These are phyloP conservation scores for Desmodesmus armatus DNA, from an alignment of 139 green algal species.

Conservation along the genomic window DNA sequence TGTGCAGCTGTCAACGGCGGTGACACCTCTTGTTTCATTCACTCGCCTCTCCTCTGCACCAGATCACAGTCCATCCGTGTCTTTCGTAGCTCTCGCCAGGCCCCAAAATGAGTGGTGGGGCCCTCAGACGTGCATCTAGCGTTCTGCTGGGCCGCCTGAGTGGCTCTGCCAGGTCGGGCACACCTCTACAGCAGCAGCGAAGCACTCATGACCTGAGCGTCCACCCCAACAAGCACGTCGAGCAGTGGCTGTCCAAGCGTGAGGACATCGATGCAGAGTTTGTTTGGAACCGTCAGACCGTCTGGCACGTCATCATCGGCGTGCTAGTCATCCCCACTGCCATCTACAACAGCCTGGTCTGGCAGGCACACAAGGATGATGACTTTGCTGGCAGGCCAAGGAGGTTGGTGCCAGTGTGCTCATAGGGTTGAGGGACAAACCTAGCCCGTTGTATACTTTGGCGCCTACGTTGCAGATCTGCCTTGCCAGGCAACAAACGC, in stretches of 20 bases:
- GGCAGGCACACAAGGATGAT: slow-evolving; percentile 28
- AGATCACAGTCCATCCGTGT: too few species aligned
- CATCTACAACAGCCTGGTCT: slow-evolving; percentile 27
- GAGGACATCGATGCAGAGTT: slow-evolving; percentile 41
- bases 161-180: background rate
- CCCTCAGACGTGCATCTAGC: background rate
- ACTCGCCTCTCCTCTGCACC: too few species aligned
- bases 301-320: slow-evolving; percentile 7
- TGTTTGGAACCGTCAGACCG: slow-evolving; percentile 15
- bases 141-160: slow-evolving; percentile 4
- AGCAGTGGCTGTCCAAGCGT: slow-evolving; percentile 37
- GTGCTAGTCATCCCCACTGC: background rate
- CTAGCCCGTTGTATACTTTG: too few species aligned
- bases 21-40: too few species aligned
- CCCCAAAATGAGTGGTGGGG: slow-evolving; percentile 10
- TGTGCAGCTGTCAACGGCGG: too few species aligned
- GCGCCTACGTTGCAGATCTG: too few species aligned
- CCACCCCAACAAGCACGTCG: slow-evolving; percentile 43
- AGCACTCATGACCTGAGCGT: slow-evolving; percentile 9
- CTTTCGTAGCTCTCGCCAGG: background rate
- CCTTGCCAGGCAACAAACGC: too few species aligned
- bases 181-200: slow-evolving; percentile 10
- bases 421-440: too few species aligned
- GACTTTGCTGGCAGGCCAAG: background rate
- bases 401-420: slow-evolving; percentile 1